Conservation (phyloP, 2,329 filamentous ascomycete genomes). For the Aureobasidium pullulans region DNA sequence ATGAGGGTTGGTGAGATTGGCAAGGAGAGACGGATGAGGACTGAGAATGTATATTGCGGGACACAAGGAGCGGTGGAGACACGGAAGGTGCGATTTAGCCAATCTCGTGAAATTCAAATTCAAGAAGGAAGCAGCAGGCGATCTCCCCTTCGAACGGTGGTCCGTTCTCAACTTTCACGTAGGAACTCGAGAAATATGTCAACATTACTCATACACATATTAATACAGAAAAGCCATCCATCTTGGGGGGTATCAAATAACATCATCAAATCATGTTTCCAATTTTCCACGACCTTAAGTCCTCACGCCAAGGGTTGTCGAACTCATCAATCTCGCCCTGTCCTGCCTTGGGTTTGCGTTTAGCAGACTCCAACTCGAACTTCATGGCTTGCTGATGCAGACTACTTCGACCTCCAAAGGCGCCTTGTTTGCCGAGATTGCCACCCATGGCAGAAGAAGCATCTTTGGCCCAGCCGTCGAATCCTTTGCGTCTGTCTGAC, state of each 20-base stretch:
- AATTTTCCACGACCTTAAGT: slow-evolving; percentile 10
- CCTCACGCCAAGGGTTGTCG: slow-evolving; percentile 37
- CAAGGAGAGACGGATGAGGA: no score
- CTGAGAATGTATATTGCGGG: no score
- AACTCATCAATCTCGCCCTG: slow-evolving; percentile 41
- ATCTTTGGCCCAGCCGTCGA: slow-evolving; percentile 8
- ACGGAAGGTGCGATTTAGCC: no score
- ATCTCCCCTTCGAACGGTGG: no score
- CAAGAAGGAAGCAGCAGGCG: no score
- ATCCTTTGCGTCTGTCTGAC: slow-evolving; percentile 6
- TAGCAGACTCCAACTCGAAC: slow-evolving; percentile 10
- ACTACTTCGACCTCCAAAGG: slow-evolving; percentile 30
- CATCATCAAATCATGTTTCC: not conserved
- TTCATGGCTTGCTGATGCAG: slow-evolving; percentile 35
- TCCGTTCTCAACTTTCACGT: no score
- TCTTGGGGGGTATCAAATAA: not conserved
- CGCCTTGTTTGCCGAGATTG: slow-evolving; percentile 15
- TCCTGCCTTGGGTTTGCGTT: slow-evolving; percentile 23
- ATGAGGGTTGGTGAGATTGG: no score
- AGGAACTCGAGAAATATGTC: not conserved
- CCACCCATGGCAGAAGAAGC: not conserved
- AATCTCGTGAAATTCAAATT: no score
- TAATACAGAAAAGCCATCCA: not conserved
- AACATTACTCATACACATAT: not conserved
- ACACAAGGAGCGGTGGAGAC: no score